Conservation (phyloP, 169 alveolate genomes). For the Plasmodium gallinaceum region DNA sequence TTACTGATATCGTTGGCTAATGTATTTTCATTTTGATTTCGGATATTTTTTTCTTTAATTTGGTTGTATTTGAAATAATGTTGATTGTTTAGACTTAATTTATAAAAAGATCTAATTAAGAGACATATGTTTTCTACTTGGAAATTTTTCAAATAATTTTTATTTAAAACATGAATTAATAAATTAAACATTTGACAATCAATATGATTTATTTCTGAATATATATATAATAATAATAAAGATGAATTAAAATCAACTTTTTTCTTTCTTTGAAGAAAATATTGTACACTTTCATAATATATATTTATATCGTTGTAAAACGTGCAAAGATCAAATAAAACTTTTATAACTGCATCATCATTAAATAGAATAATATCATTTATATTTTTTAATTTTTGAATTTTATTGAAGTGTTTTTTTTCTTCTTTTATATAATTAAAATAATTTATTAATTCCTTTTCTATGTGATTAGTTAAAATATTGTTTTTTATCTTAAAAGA, state of each 20-base stretch:
- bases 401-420: not conserved
- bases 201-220: conserved; percentile 62
- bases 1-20: not conserved
- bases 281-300: conserved; percentile 39
- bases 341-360: conserved; percentile 39
- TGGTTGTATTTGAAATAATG: conserved; percentile 17
- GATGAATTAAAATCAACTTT: conserved; percentile 50
- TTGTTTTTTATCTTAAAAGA: conserved; percentile 54
- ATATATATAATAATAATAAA: conserved; percentile 35
- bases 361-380: not conserved
- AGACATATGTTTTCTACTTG: conserved; percentile 38
- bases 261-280: conserved; percentile 34
- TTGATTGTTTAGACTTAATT: conserved; percentile 62
- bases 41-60: not conserved
- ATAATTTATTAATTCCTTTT: conserved; percentile 34
- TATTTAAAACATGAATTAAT: conserved; percentile 41
- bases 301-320: conserved; percentile 60
- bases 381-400: not conserved
- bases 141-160: conserved; percentile 39
- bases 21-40: not conserved
- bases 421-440: conserved; percentile 10
- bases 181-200: conserved; percentile 22
- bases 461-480: conserved; percentile 30
- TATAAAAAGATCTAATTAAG: conserved; percentile 59
- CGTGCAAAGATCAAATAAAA: conserved; percentile 72